Percentiles rank a stretch among this genome's conserved stretches.
Conservation (phyloP, 495 filamentous ascomycete genomes). For the Trichoderma virens region DNA sequence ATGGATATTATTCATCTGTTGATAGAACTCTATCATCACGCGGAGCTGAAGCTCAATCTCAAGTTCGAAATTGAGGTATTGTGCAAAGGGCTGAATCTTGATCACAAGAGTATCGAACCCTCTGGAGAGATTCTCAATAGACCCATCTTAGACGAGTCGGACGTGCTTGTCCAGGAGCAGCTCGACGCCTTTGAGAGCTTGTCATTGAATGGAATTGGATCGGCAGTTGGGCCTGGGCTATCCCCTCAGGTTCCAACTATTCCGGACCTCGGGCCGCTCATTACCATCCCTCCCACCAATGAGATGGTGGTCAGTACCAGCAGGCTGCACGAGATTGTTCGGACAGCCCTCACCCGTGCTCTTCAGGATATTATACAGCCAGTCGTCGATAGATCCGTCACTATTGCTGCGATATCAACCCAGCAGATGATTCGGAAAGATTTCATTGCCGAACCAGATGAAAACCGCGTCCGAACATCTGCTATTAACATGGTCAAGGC, state of each 20-base stretch:
- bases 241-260: constrained; percentile 66
- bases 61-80: constrained; percentile 98
- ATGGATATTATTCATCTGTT: constrained; percentile 88
- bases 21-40: constrained; percentile 83
- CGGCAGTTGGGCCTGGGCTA: constrained; percentile 60
- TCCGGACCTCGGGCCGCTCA: constrained; percentile 65
- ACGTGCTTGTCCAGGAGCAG: constrained; percentile 34
- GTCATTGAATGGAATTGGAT: constrained; percentile 61
- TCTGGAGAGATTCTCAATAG: constrained; percentile 72
- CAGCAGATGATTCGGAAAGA: constrained; percentile 91
- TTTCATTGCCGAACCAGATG: constrained; percentile 86
- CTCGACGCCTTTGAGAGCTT: constrained; percentile 74
- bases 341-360: constrained; percentile 73
- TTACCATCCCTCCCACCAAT: constrained; percentile 68
- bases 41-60: constrained; percentile 88
- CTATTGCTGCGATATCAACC: constrained; percentile 93
- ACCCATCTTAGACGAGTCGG: constrained; percentile 54
- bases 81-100: constrained; percentile 81
- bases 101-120: constrained; percentile 79
- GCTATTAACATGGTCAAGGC: constrained; percentile 89
- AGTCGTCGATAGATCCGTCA: constrained; percentile 93
- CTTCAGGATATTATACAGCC: constrained; percentile 93
- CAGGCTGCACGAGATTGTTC: constrained; percentile 72
- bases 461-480: constrained; percentile 72
- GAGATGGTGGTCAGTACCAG: constrained; percentile 62